These are phyloP conservation scores for Yamadazyma olivae DNA, from an alignment of 805 yeast species.

Conservation along the genomic window DNA sequence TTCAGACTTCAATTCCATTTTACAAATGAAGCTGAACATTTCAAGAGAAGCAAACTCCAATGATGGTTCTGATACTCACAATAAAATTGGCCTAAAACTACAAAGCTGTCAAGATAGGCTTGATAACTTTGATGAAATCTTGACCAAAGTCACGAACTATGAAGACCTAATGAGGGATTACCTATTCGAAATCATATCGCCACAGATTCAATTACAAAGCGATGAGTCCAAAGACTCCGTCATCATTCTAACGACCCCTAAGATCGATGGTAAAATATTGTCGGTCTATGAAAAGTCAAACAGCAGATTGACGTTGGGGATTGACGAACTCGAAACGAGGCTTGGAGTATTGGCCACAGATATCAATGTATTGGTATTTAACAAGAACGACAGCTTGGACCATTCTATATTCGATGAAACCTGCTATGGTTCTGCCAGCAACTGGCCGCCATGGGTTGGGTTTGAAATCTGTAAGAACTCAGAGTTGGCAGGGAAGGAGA, in stretches of 20 bases:
- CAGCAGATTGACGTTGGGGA: conserved; percentile 31
- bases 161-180: conserved; percentile 37
- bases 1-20: conserved; percentile 17
- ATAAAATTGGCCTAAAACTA: neutral
- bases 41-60: neutral
- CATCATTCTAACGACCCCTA: conserved; percentile 70
- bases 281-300: conserved; percentile 49
- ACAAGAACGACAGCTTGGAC: conserved; percentile 39
- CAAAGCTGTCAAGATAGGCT: conserved; percentile 17
- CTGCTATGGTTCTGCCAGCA: conserved; percentile 58
- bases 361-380: conserved; percentile 70
- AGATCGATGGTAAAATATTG: conserved; percentile 65
- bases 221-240: conserved; percentile 48
- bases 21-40: neutral
- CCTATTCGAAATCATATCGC: conserved; percentile 36
- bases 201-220: conserved; percentile 43
- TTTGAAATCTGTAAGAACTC: conserved; percentile 54
- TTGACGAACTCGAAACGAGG: conserved; percentile 53
- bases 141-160: conserved; percentile 18
- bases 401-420: conserved; percentile 25
- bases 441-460: conserved; percentile 93
- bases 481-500: conserved; percentile 40
- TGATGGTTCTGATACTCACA: neutral
- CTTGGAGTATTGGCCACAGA: conserved; percentile 64
- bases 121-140: conserved; percentile 29